These are phyloP conservation scores for Curvularia verruculosa DNA, from an alignment of 2,329 filamentous ascomycete species.

Conservation along the genomic window DNA sequence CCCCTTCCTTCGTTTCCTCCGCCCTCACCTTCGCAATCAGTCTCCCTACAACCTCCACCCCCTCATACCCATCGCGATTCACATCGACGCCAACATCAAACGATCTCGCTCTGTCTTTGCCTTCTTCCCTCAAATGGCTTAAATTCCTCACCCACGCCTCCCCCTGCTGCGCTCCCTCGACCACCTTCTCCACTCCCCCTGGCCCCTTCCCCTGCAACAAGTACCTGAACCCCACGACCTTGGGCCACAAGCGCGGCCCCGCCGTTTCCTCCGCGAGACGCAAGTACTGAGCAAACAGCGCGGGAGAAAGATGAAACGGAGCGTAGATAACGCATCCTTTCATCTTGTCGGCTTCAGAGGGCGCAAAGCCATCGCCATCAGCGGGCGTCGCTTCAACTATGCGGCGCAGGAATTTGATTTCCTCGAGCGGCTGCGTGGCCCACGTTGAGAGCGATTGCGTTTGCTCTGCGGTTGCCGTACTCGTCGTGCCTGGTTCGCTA, in stretches of 20 bases:
- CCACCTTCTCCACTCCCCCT: slow-evolving; percentile 51
- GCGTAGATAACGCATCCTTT: slow-evolving; percentile 83
- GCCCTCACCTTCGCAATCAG: slow-evolving; percentile 54
- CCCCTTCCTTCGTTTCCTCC: slow-evolving; percentile 53
- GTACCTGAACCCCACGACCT: slow-evolving; percentile 81
- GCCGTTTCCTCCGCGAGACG: slow-evolving; percentile 62
- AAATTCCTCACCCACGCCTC: slow-evolving; percentile 5
- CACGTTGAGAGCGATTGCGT: slow-evolving; percentile 53
- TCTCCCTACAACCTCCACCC: slow-evolving; percentile 45
- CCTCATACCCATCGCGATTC: slow-evolving; percentile 74
- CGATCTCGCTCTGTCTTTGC: slow-evolving; percentile 64
- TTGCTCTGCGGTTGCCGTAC: too few relatives aligned
- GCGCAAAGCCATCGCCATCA: slow-evolving; percentile 62
- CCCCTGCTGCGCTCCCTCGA: slow-evolving; percentile 53
- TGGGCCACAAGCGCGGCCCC: slow-evolving; percentile 67
- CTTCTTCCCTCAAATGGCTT: slow-evolving; percentile 56
- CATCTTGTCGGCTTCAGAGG: slow-evolving; percentile 58
- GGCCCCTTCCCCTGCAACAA: slow-evolving; percentile 67
- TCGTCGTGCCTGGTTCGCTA: not conserved
- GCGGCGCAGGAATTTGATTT: slow-evolving; percentile 71
- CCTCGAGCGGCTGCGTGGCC: slow-evolving; percentile 72
- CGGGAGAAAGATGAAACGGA: slow-evolving; percentile 71
- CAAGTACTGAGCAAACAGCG: slow-evolving; percentile 69
- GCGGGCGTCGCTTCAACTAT: slow-evolving; percentile 69
- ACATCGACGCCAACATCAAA: slow-evolving; percentile 89